Evolutionary conservation across 345 rosid genomes (phyloP).

Genomic region (Camelina hispida): DNA sequence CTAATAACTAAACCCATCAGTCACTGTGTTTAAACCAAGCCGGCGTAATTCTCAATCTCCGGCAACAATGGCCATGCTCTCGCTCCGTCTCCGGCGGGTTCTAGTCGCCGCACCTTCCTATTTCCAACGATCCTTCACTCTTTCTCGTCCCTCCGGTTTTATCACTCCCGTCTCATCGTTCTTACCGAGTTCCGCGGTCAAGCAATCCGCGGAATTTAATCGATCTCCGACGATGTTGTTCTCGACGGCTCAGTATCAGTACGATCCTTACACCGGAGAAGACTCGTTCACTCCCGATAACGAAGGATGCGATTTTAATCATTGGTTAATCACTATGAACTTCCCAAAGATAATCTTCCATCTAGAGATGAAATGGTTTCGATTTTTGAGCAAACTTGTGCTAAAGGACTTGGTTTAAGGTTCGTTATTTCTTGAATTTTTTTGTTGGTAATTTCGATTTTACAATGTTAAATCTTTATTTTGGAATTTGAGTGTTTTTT

Average conservation of each 20-base stretch:
- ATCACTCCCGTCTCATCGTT: neutral
- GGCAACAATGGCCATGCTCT: conserved; percentile 49
- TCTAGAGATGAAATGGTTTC: conserved; percentile 76
- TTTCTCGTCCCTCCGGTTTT: conserved; percentile 4
- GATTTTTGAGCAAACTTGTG: conserved; percentile 77
- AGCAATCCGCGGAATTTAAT: conserved; percentile 16
- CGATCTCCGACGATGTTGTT: conserved; percentile 32
- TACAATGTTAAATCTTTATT: no score
- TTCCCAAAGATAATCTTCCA: conserved; percentile 63
- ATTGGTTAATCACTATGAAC: conserved; percentile 84
- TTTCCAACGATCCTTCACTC: conserved; percentile 42
- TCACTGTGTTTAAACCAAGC: no score
- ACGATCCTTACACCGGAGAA: conserved; percentile 60
- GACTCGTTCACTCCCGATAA: conserved; percentile 75
- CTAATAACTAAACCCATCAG: no score
- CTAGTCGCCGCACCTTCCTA: conserved; percentile 39
- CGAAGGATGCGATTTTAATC: conserved; percentile 89
- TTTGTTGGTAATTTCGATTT: neutral
- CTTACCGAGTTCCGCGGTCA: conserved; percentile 31
- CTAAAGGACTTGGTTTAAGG: conserved; percentile 82
- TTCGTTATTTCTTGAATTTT: neutral
- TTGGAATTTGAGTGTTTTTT: neutral
- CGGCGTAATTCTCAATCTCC: neutral
- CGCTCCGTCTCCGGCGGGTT: conserved; percentile 62
- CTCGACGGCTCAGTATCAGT: conserved; percentile 43